Evolutionary conservation across 768 basidiomycete species (phyloP), one percentile per base, ranked within the genome.

Genomic region (Asterophora lycoperdoides): DNA sequence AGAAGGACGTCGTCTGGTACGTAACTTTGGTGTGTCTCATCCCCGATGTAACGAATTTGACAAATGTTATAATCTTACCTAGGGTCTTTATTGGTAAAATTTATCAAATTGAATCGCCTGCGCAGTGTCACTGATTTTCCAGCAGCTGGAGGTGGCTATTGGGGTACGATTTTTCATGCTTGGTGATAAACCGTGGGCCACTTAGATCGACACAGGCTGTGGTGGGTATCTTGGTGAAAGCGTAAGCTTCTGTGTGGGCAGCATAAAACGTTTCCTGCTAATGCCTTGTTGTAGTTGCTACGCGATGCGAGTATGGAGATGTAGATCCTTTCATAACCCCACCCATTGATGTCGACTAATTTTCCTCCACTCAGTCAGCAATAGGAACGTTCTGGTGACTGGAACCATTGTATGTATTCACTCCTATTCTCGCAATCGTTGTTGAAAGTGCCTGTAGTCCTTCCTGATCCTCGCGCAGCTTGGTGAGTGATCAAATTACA

Each of bases 301-400:
- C 49, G 70, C 78, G 1, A 66, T 82, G 64, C 77, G 81, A 11
- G 81, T 83, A 10, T 84, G 80, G 80, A 64, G 80, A 62, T 84
- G 81, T 82, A 62, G 55, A 66, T 41, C 49, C 7, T 8, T 29
- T 9, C 30, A 32, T 44, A 35, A 33, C n/a, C 11, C 23, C 26
- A 2, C 19, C 20, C 9, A 46, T 20, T 44, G 13, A 18, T 15
- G 36, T 42, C 37, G 28, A 54, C 13, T 32, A 13, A 32, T 3
- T 55, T 23, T 19, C 46, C 41, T 13, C 49, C 26, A 51, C 13
- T 9, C 30, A 83, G 81, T 84, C 57, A 83, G 81, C 65, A 68
- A 78, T 35, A 65, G 67, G 28, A 83, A 82, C 52, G 48, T 73
- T 8, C 62, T 56, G 34, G 60, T 81, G 18, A 79, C 79, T 5